Conservation (phyloP, 2,329 filamentous ascomycete species). For the Trichophyton simii region DNA sequence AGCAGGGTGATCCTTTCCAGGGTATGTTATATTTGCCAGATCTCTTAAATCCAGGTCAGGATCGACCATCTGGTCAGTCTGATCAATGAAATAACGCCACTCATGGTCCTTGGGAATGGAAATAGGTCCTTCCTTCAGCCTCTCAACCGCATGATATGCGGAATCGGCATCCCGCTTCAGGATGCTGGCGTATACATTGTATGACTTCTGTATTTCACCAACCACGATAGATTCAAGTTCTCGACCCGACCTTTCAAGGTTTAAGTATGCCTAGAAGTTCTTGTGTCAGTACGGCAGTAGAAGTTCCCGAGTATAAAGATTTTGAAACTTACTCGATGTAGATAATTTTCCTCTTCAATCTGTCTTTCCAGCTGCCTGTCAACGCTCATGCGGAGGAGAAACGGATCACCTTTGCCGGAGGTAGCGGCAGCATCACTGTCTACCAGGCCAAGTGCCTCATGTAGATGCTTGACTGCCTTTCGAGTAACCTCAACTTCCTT, state of each 20-base stretch:
- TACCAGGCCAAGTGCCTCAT: constrained; percentile 66
- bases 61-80: constrained; percentile 76
- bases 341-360: constrained; percentile 92
- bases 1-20: constrained; percentile 74
- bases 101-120: constrained; percentile 90
- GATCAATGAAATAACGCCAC: constrained; percentile 71
- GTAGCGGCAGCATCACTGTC: constrained; percentile 64
- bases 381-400: constrained; percentile 70
- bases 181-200: constrained; percentile 85
- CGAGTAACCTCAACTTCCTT: constrained; percentile 83
- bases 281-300: background rate
- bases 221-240: constrained; percentile 95
- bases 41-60: constrained; percentile 66
- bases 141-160: constrained; percentile 63
- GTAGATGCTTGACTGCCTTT: constrained; percentile 64
- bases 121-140: constrained; percentile 70
- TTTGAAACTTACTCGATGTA: constrained; percentile 58
- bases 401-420: constrained; percentile 82
- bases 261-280: constrained; percentile 63
- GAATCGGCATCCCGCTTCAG: constrained; percentile 83
- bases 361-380: constrained; percentile 86
- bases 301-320: background rate
- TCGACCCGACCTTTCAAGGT: constrained; percentile 83
- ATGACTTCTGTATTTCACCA: constrained; percentile 94
- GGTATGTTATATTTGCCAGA: constrained; percentile 75